A percentile compares a stretch with the other conserved stretches of the same genome.
Evolutionary conservation across 495 filamentous ascomycete genomes (phyloP).

Genomic region (Hypoxylon fuscum): DNA sequence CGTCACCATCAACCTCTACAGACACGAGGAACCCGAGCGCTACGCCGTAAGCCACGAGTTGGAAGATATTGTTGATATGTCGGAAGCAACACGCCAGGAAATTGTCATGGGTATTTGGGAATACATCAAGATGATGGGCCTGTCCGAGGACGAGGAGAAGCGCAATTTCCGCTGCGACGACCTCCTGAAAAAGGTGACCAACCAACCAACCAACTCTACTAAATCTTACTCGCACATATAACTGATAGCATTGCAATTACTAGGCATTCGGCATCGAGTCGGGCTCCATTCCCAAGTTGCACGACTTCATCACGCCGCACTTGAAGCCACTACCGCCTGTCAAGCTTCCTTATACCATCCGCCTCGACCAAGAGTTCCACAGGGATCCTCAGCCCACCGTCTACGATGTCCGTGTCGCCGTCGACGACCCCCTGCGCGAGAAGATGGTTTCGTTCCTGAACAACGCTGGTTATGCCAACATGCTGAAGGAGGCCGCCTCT

Average conservation of each 20-base stretch:
- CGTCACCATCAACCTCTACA: conserved; percentile 84
- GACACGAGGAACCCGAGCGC: conserved; percentile 87
- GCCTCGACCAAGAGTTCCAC: conserved; percentile 88
- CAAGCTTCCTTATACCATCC: conserved; percentile 90
- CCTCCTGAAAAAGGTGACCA: conserved; percentile 75
- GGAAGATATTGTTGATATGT: conserved; percentile 84
- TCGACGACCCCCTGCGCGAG: conserved; percentile 82
- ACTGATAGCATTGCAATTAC: conserved; percentile 31
- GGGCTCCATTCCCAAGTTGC: conserved; percentile 89
- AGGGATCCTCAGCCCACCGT: conserved; percentile 71
- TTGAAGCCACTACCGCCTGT: conserved; percentile 82
- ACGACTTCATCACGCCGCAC: conserved; percentile 77
- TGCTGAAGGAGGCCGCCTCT: conserved; percentile 72
- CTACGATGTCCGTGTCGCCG: conserved; percentile 85
- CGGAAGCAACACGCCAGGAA: conserved; percentile 85
- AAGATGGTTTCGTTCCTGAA: conserved; percentile 69
- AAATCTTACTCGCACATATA: not conserved
- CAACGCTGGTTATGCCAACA: conserved; percentile 64
- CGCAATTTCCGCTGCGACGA: conserved; percentile 90
- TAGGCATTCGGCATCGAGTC: conserved; percentile 82
- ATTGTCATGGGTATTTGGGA: conserved; percentile 93
- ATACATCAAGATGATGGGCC: conserved; percentile 84
- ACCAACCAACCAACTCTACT: conserved; percentile 34
- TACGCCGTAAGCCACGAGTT: conserved; percentile 80
- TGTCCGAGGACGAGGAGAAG: conserved; percentile 95